Base-by-base conservation (phyloP, 352 stramenopile genomes). In the Nothophytophthora sp. region DNA sequence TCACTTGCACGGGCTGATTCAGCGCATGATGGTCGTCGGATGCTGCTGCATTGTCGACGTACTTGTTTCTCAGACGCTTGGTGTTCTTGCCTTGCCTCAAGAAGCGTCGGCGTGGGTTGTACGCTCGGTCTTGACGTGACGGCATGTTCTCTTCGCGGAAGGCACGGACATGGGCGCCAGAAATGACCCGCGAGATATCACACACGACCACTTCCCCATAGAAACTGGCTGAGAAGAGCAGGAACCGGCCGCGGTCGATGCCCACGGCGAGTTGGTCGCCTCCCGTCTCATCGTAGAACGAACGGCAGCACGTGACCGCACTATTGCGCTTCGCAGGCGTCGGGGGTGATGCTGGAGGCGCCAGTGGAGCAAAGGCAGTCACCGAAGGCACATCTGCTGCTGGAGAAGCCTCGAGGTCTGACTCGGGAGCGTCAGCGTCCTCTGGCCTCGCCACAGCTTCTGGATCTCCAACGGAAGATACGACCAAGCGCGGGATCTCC, bases 31-130 rank as follows among this genome's bases (percentile, higher is more conserved):
- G 51, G n/a, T 2, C 27, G 40, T 32, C 45, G 28, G 12, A 23
- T 6, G 27, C 15, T 4, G 37, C 5, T 24, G 22, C 20, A 6
- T 9, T 55, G 12, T 52, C 22, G 0, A 48, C 55, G 4, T 67
- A 38, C 29, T 70, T 65, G 24, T 67, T 67, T 30, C 67, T 73
- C 25, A 86, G 60, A 2, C 79, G 62, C 32, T 82, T 86, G 10
- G 76, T 67, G 13, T 73, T 77, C 28, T 87, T 87, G 5, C 80
- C 81, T 16, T 90, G 75, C 7, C 82, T 63, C 29, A 88, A 55
- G 42, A 90, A 90, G 0, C 82, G 69, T 0, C 82, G 69, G 5
- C 79, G 73, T 16, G 82, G 82, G 27, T 90, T 90, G 52, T 92
- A 92, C 15, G 81, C 76, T 9, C 78, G 55, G 29, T 74, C 55